Conservation (phyloP, 2,329 filamentous ascomycete species). For the Aureobasidium melanogenum region DNA sequence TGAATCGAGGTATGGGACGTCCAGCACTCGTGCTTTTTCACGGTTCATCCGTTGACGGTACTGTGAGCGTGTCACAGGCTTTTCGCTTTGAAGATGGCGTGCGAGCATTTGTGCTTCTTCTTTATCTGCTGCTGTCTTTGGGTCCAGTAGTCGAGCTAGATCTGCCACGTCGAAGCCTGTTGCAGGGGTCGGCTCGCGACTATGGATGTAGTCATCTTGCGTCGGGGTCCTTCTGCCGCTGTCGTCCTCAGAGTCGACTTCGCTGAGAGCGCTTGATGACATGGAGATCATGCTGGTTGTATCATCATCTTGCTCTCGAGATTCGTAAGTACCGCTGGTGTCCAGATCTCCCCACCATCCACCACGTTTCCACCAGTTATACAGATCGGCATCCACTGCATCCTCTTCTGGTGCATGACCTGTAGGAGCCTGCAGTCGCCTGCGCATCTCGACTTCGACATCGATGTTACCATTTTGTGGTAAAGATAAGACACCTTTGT, state of each 20-base stretch:
- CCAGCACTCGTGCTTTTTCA: constrained; percentile 60
- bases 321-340: constrained; percentile 67
- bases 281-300: constrained; percentile 72
- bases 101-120: constrained; percentile 75
- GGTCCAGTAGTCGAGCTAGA: constrained; percentile 74
- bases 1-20: constrained; percentile 26
- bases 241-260: constrained; percentile 33
- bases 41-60: constrained; percentile 61
- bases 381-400: constrained; percentile 64
- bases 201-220: constrained; percentile 46
- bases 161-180: constrained; percentile 56
- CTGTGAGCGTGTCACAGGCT: constrained; percentile 71
- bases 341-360: constrained; percentile 82
- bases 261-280: constrained; percentile 37
- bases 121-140: constrained; percentile 64
- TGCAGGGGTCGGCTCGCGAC: constrained; percentile 50
- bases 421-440: constrained; percentile 37
- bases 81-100: constrained; percentile 63
- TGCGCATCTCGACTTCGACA: constrained; percentile 70
- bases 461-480: constrained; percentile 60
- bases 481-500: constrained; percentile 46
- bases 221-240: constrained; percentile 64
- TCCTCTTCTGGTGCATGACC: constrained; percentile 48
- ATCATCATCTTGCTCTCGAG: constrained; percentile 50
- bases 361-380: constrained; percentile 74